These are phyloP conservation scores for Neopestalotiopsis sp. DNA, from an alignment of 2,329 filamentous ascomycete genomes.

Conservation along the genomic window DNA sequence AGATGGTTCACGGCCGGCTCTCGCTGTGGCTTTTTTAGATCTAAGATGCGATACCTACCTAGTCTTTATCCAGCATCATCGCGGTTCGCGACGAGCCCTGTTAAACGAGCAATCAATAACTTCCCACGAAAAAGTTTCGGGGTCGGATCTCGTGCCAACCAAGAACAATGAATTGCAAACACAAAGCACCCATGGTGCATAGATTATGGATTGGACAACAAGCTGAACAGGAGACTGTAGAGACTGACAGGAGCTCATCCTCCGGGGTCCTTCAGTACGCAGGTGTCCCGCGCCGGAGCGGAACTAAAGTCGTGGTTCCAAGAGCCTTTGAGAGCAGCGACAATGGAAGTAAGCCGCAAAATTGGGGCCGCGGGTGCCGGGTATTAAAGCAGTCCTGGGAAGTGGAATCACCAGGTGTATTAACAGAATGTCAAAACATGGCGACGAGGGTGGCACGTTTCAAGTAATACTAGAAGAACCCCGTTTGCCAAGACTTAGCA, in stretches of 20 bases:
- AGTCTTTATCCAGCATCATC: not conserved
- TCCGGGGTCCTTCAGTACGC: not conserved
- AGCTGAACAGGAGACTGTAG: too few species aligned
- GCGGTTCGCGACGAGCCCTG: not conserved
- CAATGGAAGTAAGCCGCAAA: not conserved
- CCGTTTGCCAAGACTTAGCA: not conserved
- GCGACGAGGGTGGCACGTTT: constrained; percentile 1
- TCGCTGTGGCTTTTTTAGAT: not conserved
- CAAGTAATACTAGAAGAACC: not conserved
- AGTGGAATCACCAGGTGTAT: not conserved
- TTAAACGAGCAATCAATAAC: too few species aligned
- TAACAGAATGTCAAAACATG: not conserved
- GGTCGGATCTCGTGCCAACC: too few species aligned
- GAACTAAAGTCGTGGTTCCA: not conserved
- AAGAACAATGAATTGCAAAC: too few species aligned
- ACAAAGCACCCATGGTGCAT: too few species aligned
- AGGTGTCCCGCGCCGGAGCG: not conserved
- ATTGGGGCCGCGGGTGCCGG: not conserved
- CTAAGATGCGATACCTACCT: not conserved
- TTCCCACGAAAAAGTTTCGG: too few species aligned
- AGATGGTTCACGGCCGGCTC: not conserved
- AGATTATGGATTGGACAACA: too few species aligned
- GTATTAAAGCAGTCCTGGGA: not conserved
- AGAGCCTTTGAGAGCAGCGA: not conserved
- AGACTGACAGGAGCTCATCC: not conserved